phyloP scores from a whole-genome alignment of 768 basidiomycete species.

The Collybia sp. region DNA sequence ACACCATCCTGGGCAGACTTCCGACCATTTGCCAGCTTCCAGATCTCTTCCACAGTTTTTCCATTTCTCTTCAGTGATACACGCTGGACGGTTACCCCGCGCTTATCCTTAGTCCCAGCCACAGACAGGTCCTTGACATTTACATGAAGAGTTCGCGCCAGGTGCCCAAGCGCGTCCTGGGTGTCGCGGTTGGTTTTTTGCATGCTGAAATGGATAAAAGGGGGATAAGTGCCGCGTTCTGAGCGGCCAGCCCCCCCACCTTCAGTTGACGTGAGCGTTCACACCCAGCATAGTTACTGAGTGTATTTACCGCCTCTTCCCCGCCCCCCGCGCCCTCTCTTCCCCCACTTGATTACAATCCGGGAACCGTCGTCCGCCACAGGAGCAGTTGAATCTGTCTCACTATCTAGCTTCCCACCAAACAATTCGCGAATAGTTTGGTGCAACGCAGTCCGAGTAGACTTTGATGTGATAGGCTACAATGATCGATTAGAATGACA shows the following conservation, averaged over 20 bases:
- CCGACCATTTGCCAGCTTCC: constrained; percentile 71
- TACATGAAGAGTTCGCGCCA: constrained; percentile 75
- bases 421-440: constrained; percentile 77
- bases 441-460: constrained; percentile 78
- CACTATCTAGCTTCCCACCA: constrained; percentile 77
- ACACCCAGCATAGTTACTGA: not conserved
- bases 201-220: constrained; percentile 93
- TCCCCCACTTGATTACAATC: constrained; percentile 78
- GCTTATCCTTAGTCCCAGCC: constrained; percentile 97
- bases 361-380: constrained; percentile 64
- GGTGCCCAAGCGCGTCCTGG: constrained; percentile 83
- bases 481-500: constrained; percentile 8
- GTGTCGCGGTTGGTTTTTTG: constrained; percentile 98
- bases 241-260: constrained; percentile 34
- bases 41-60: constrained; percentile 79
- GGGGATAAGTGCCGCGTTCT: constrained; percentile 66
- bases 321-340: constrained; percentile 45
- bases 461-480: constrained; percentile 83
- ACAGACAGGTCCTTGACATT: constrained; percentile 79
- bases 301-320: constrained; percentile 28
- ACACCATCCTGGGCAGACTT: constrained; percentile 54
- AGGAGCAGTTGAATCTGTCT: constrained; percentile 55
- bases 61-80: constrained; percentile 76
- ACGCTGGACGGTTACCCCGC: constrained; percentile 92
- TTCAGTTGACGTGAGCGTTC: not conserved